Evolutionary conservation across 495 filamentous ascomycete genomes (phyloP).

Genomic region (Trichoderma virens): DNA sequence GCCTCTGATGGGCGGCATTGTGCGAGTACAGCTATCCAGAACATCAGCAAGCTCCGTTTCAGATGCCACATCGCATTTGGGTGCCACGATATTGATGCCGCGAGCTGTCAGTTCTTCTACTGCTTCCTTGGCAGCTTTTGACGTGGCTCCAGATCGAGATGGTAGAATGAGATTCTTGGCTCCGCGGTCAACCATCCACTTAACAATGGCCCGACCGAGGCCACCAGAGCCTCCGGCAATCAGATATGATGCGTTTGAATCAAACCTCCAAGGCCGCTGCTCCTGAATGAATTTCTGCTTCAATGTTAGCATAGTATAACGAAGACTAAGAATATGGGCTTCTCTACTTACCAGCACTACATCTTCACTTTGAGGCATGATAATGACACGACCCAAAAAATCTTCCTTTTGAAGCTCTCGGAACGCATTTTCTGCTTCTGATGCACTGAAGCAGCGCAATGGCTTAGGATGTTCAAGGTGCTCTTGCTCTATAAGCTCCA

Average conservation of each 20-base stretch:
- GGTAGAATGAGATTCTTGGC: slow-evolving; percentile 46
- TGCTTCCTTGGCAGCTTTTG: slow-evolving; percentile 15
- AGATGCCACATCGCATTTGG: slow-evolving; percentile 33
- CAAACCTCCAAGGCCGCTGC: slow-evolving; percentile 18
- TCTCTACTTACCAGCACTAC: slow-evolving; percentile 20
- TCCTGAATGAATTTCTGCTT: slow-evolving; percentile 12
- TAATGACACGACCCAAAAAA: slow-evolving; percentile 45
- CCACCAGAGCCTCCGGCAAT: slow-evolving; percentile 51
- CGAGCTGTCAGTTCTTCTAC: slow-evolving; percentile 18
- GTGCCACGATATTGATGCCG: slow-evolving; percentile 23
- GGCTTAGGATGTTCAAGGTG: slow-evolving; percentile 21
- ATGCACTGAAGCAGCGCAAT: slow-evolving; percentile 29
- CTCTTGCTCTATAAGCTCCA: slow-evolving; percentile 17
- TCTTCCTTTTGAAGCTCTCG: slow-evolving; percentile 27
- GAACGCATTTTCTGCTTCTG: slow-evolving; percentile 43
- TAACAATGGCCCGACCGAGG: slow-evolving; percentile 45
- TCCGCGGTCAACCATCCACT: slow-evolving; percentile 46
- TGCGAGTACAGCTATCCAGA: slow-evolving; percentile 19
- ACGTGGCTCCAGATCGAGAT: slow-evolving; percentile 37
- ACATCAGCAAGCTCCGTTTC: slow-evolving; percentile 10
- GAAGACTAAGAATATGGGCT: slow-evolving; percentile 13
- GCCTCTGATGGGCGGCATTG: slow-evolving; percentile 45
- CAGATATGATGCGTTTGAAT: slow-evolving; percentile 40
- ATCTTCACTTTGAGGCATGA: slow-evolving; percentile 25
- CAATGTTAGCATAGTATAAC: slow-evolving; percentile 18